Evolutionary conservation across 306 rosid species (phyloP).

Genomic region (Fragaria vesca): DNA sequence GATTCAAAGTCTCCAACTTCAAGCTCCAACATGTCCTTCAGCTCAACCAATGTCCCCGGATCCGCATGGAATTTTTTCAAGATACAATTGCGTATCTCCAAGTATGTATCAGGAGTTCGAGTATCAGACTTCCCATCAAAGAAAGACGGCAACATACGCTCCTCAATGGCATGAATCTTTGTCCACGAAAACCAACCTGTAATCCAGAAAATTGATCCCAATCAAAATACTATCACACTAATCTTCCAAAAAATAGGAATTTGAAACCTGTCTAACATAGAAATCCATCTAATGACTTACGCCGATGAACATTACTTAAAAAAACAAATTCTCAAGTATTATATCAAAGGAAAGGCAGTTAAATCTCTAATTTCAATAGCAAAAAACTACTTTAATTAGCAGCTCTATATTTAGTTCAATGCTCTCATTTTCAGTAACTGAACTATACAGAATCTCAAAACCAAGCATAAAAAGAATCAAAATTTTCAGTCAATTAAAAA

Average conservation of each 20-base stretch:
- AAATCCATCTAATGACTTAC: not conserved
- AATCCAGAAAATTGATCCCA: conserved; percentile 21
- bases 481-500: not conserved
- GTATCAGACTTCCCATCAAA: conserved; percentile 60
- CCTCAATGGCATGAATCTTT: conserved; percentile 65
- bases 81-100: conserved; percentile 80
- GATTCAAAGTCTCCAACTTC: conserved; percentile 67
- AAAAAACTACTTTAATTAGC: not conserved
- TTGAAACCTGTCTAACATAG: not conserved
- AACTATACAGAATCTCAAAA: not conserved
- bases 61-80: conserved; percentile 62
- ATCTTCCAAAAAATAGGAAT: not conserved
- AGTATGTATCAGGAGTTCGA: conserved; percentile 61
- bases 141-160: conserved; percentile 66
- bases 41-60: conserved; percentile 54
- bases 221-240: conserved; percentile 4
- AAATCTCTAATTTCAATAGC: not conserved
- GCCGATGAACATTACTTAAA: not conserved
- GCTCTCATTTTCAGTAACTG: not conserved
- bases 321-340: not conserved
- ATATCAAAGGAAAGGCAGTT: not conserved
- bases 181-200: conserved; percentile 96
- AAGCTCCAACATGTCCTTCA: conserved; percentile 73
- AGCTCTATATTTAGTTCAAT: not conserved
- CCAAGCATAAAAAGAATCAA: not conserved